Conservation (phyloP, 495 filamentous ascomycete genomes). For the Terfezia claveryi region DNA sequence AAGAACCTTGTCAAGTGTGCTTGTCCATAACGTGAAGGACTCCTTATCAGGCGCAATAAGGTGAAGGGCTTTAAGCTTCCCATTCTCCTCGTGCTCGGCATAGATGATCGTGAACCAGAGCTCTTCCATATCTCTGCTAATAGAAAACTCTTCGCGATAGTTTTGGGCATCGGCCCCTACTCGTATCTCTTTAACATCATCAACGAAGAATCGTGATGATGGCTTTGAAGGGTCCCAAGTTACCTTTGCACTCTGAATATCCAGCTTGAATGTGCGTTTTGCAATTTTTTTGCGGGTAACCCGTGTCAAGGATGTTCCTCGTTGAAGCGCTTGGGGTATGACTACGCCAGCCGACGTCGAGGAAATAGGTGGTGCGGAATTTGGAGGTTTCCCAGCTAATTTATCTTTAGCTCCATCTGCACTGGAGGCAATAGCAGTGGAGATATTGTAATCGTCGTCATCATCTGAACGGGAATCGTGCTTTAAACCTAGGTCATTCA, state of each 20-base stretch:
- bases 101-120: conserved; percentile 83
- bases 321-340: conserved; percentile 44
- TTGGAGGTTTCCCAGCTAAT: conserved; percentile 14
- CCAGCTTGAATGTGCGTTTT: conserved; percentile 49
- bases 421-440: conserved; percentile 18
- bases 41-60: conserved; percentile 51
- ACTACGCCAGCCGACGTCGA: conserved; percentile 34
- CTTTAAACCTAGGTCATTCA: conserved; percentile 31
- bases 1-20: conserved; percentile 54
- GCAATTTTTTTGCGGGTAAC: conserved; percentile 63
- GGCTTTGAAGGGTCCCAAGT: conserved; percentile 63
- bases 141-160: conserved; percentile 62
- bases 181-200: conserved; percentile 80
- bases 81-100: conserved; percentile 37
- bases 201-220: conserved; percentile 69
- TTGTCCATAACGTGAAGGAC: conserved; percentile 55
- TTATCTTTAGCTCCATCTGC: conserved; percentile 13
- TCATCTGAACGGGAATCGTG: conserved; percentile 34
- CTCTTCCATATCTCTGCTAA: conserved; percentile 37
- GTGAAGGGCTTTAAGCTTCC: conserved; percentile 50
- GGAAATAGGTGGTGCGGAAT: conserved; percentile 15
- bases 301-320: conserved; percentile 56
- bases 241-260: conserved; percentile 62
- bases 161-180: conserved; percentile 67
- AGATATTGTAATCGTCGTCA: conserved; percentile 45